Base-by-base conservation (phyloP, 495 filamentous ascomycete species). In the Annulohypoxylon bovei region DNA sequence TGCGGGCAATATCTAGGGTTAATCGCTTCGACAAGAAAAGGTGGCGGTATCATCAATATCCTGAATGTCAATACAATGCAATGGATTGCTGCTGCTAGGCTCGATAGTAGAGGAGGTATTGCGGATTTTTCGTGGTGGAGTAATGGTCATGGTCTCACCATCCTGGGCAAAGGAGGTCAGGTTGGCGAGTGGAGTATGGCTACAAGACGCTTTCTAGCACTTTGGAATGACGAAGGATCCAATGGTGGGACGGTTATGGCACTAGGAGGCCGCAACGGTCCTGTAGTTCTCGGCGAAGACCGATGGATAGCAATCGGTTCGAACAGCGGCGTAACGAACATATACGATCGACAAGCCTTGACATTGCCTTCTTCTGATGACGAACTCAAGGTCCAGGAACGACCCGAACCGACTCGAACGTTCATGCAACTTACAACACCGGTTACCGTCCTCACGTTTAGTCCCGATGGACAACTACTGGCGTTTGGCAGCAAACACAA, bases 41-140 rank as follows among this genome's bases (percentile, higher is more conserved):
- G 93, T 20, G 93, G 93, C 56, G 95, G 94, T 67, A 83, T 92
- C 47, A 85, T 99, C 75, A 97, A 97, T 77, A 84, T 99, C 22
- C 81, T 98, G 22, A 90, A 92, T 77, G 88, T 91, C 0, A 80
- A 76, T n/a, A 94, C 93, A 0, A 87, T 90, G 71, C 95, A 97
- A 78, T 99, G 95, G 95, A 84, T 94, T 47, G 86, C 91, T 4
- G 87, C 93, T 66, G 92, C 90, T n/a, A 85, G 93, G 16, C 83
- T 97, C 11, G 93, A 97, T 71, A 91, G 93, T 46, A 86, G 88
- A 32, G 89, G 91, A 49, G 94, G 94, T 25, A 88, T 98, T 6
- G 89, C 92, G 0, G 95, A 97, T 75, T 94, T 97, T 68, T 88
- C 86, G 1, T 99, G 95, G 95, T 97, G 94, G 92, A 82, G 86